phyloP scores from a whole-genome alignment of 345 rosid species.

The Rhodamnia argentea region DNA sequence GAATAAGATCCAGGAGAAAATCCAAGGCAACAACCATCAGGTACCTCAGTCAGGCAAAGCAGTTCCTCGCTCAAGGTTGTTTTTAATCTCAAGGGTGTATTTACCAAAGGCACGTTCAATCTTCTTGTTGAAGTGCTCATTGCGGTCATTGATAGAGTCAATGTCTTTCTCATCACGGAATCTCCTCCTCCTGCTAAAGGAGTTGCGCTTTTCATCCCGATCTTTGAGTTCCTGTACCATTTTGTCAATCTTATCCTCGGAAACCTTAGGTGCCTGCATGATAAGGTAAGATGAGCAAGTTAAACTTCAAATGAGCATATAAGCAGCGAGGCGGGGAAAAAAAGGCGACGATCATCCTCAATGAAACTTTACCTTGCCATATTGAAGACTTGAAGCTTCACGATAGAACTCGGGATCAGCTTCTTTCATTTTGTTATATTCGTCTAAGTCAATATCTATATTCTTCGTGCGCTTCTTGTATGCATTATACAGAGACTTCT shows the following conservation, averaged over 20 bases:
- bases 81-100: slow-evolving; percentile 92
- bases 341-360: not conserved
- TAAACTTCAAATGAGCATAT: not conserved
- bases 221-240: slow-evolving; percentile 86
- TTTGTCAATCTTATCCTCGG: slow-evolving; percentile 67
- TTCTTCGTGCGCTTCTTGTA: slow-evolving; percentile 84
- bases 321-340: not conserved
- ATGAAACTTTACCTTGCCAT: slow-evolving; percentile 58
- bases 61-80: slow-evolving; percentile 97
- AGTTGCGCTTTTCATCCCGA: slow-evolving; percentile 57
- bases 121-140: slow-evolving; percentile 99
- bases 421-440: slow-evolving; percentile 92
- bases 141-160: slow-evolving; percentile 95
- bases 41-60: slow-evolving; percentile 83
- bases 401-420: slow-evolving; percentile 98
- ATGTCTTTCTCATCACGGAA: slow-evolving; percentile 91
- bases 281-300: not conserved
- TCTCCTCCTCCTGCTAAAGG: slow-evolving; percentile 87
- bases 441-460: slow-evolving; percentile 61
- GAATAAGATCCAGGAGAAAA: not conserved
- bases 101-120: slow-evolving; percentile 94
- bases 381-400: slow-evolving; percentile 84
- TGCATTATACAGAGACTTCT: slow-evolving; percentile 76
- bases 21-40: not conserved
- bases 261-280: slow-evolving; percentile 65